Evolutionary conservation across 169 alveolate genomes (phyloP).

Genomic region (Plasmodium coatneyi): DNA sequence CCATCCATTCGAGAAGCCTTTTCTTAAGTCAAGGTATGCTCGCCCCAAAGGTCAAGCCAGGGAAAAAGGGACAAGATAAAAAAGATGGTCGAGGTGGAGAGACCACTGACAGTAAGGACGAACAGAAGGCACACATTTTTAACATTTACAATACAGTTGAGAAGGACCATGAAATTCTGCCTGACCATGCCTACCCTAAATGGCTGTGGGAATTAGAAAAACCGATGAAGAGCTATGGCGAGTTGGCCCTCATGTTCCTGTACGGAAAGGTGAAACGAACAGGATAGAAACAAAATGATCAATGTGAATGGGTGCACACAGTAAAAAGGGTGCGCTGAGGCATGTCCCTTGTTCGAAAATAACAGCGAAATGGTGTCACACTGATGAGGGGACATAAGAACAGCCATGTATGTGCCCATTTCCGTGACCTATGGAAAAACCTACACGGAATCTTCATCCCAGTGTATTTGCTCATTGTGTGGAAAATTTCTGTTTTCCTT

Average conservation of each 20-base stretch:
- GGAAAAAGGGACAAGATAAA: slow-evolving; percentile 76
- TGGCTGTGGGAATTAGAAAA: slow-evolving; percentile 86
- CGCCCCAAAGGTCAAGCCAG: slow-evolving; percentile 69
- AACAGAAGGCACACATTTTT: slow-evolving; percentile 80
- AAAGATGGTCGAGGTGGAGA: slow-evolving; percentile 56
- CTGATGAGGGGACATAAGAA: background rate
- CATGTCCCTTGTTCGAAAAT: background rate
- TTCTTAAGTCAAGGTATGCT: slow-evolving; percentile 21
- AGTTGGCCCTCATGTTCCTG: slow-evolving; percentile 82
- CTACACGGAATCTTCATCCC: background rate
- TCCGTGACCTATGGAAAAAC: background rate
- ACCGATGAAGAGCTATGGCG: slow-evolving; percentile 86
- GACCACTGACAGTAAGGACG: slow-evolving; percentile 55
- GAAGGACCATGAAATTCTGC: slow-evolving; percentile 82
- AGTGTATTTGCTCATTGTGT: background rate
- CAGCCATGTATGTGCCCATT: background rate
- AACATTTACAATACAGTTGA: slow-evolving; percentile 82
- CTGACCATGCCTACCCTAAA: slow-evolving; percentile 84
- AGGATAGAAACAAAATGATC: background rate
- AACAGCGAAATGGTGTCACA: background rate
- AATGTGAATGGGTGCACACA: background rate
- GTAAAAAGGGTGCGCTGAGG: background rate
- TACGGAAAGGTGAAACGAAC: slow-evolving; percentile 80
- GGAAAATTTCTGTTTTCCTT: background rate
- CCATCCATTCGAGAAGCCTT: slow-evolving; percentile 18